A percentile compares a stretch with the other conserved stretches of the same genome.
phyloP scores from a whole-genome alignment of 805 yeast species.

The Cyberlindnera sargentensis region DNA sequence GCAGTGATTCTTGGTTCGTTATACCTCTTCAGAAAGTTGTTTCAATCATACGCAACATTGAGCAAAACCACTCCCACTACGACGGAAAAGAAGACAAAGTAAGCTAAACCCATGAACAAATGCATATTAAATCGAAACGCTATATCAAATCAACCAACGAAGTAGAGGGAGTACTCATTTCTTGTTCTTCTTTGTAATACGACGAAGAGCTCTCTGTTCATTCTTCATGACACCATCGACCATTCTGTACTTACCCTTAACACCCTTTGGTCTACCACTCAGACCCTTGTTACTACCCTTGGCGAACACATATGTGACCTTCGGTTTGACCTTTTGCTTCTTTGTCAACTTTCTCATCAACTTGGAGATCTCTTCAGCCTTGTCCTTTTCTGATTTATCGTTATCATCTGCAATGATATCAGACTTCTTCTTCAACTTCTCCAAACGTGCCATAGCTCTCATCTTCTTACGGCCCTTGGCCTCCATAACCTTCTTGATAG shows the following conservation, averaged over 20 bases:
- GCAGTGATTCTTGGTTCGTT: conserved; percentile 29
- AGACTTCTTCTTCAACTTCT: conserved; percentile 85
- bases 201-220: conserved; percentile 87
- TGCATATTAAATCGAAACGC: not conserved
- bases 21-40: conserved; percentile 25
- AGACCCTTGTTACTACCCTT: conserved; percentile 78
- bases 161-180: conserved; percentile 29
- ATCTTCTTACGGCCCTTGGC: conserved; percentile 94
- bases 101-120: not conserved
- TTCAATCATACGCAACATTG: conserved; percentile 1
- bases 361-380: conserved; percentile 86
- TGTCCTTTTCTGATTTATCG: conserved; percentile 85
- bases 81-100: conserved; percentile 3
- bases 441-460: conserved; percentile 83
- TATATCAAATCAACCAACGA: not conserved
- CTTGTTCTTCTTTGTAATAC: conserved; percentile 82
- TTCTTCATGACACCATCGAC: conserved; percentile 98
- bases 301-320: conserved; percentile 86
- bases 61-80: not conserved
- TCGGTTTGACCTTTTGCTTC: conserved; percentile 65
- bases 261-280: conserved; percentile 94
- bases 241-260: conserved; percentile 97
- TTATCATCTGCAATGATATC: conserved; percentile 85
- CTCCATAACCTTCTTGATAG: conserved; percentile 97
- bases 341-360: conserved; percentile 76